Evolutionary conservation across 2,329 filamentous ascomycete species (phyloP), one percentile per base, ranked within the genome.

Genomic region (Lizonia empirigonia): DNA sequence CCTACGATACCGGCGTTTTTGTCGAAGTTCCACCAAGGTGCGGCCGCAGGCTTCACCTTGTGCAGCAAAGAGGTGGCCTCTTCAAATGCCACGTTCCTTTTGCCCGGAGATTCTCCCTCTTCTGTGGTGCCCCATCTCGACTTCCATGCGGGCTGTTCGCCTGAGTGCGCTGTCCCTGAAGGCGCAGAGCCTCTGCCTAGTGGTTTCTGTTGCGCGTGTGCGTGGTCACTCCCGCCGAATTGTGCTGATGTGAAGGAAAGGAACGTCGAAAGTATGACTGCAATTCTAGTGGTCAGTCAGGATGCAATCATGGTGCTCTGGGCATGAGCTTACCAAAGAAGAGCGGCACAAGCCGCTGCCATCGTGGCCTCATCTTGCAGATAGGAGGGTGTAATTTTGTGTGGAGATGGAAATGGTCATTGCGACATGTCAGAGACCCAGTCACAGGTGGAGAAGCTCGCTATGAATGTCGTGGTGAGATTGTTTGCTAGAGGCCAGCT

Each of bases 1-100:
- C 81, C 82, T 5, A 86, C 53, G 26, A 88, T 65, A 23, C 85
- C 84, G 8, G 80, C 80, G 7, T 83, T 81, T 66, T 82, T 84
- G 46, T 63, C 71, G 62, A 67, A 66, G 60, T 62, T 70, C 66
- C 63, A 77, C 68, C 70, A 76, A 60, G 60, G 74, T 22, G 70
- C 64, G 9, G 68, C 63, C 7, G 74, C 69, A 10, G 76, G 69
- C 49, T 72, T 73, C 44, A 78, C 73, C 57, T 74, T 75, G 40
- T 64, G 70, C 6, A 80, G 70, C 22, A 77, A 64, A 1, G 61
- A 54, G 33, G 67, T 68, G 7, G 77, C 77, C 56, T 81, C 65
- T 58, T 71, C 45, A 46, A 73, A 59, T 7, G 65, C 67, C 24
- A 61, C 42, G n/a, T 56, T 50, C 15, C 61, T 70, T 58, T 63